Conservation (phyloP, 441 rosid species). For the Pelargonium citronellum region DNA sequence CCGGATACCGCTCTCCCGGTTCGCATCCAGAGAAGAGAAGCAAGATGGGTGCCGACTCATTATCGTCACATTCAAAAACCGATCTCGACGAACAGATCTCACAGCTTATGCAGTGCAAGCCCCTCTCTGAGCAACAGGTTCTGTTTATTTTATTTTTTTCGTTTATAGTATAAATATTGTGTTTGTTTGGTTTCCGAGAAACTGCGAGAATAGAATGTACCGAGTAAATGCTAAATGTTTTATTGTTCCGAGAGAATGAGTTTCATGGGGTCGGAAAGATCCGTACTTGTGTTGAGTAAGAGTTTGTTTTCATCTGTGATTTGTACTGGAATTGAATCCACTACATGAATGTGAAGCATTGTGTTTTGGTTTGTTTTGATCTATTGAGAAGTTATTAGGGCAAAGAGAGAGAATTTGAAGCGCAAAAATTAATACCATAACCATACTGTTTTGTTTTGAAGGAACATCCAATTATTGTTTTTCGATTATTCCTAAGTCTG, state of each 20-base stretch:
- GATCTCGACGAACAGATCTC: conserved; percentile 65
- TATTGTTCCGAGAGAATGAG: background rate
- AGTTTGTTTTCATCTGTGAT: background rate
- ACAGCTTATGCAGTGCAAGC: conserved; percentile 78
- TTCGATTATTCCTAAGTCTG: background rate
- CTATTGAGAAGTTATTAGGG: background rate
- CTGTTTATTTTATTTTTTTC: background rate
- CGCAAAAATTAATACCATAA: background rate
- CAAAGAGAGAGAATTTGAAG: background rate
- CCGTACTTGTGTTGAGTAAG: background rate
- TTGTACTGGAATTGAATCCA: background rate
- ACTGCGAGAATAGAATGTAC: background rate
- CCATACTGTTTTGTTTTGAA: background rate
- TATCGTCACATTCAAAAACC: conserved; percentile 10
- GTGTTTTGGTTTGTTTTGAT: background rate
- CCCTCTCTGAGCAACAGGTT: conserved; percentile 64
- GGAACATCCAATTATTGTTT: background rate
- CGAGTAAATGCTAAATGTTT: background rate
- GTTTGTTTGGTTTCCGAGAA: conserved; percentile 7
- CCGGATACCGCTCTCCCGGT: background rate
- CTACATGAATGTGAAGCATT: no score
- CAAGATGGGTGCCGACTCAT: conserved; percentile 13
- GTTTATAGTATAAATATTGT: background rate
- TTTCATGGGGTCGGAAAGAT: background rate
- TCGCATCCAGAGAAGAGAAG: background rate